Evolutionary conservation across 176 grass and related monocot species (phyloP), one percentile per base, ranked within the genome.

Genomic region (Elaeis guineensis): DNA sequence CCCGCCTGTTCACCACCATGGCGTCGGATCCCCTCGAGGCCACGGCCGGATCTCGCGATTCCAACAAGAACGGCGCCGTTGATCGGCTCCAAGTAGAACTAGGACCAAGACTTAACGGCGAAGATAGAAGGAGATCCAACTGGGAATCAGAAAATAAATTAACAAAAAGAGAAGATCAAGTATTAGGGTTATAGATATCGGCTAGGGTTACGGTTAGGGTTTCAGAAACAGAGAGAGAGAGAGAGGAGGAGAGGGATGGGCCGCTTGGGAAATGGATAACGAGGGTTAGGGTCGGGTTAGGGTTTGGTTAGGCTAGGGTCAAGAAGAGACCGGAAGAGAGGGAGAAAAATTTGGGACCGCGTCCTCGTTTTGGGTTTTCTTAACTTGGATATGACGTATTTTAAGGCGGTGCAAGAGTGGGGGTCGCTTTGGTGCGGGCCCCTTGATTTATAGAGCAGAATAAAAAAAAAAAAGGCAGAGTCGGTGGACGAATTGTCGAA

Each of bases 1-100:
- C 81, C 66, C 81, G 78, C 65, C 79, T 81, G 81, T 98, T 98
- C 35, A 98, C 93, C 73, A 98, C 93, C 93, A 98, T 98, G 61
- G 75, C 72, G 28, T 2, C 68, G 52, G 18, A 17, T n/a, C 51
- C 5, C 21, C 49, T 65, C 21, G 55, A 52, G 9, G 17, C 25
- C 75, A 58, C 77, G 67, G 75, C 71, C 78, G 78, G 86, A 81
- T 89, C 80, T 39, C 65, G 50, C 53, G 0, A 19, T 77, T 65
- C 80, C 73, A 73, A 59, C 73, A 65, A 44, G 52, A 26, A 26
- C 69, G 29, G 23, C 63, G 25, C n/a, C 83, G 75, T 69, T 66
- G 68, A 72, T 58, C 60, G 60, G 67, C 64, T 44, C 35, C 35
- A 14, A 44, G 14, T 44, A 44, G 11, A 44, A 44, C 35, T 14